Base-by-base conservation (phyloP, 1,284 basidiomycete species). In the Calocybe gambosa region DNA sequence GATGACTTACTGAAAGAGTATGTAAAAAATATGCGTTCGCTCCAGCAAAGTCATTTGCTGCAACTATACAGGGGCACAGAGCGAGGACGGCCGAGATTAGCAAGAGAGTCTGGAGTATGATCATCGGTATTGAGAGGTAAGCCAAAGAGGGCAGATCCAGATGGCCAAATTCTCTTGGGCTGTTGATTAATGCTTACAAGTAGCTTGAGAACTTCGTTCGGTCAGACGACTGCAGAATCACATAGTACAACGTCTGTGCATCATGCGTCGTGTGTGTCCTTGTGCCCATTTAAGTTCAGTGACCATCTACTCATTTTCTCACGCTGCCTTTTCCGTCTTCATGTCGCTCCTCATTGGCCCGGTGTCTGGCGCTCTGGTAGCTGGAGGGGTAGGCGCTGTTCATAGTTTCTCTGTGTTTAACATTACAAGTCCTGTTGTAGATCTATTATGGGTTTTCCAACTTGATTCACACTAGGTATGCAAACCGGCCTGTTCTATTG, bases 371-470 rank as follows among this genome's bases (percentile, higher is more conserved):
- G 78, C 77, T 23, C 63, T 81, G 41, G 68, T 74, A 36, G 78
- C 77, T 34, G 77, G 78, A 45, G 78, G 77, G 48, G 78, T 74
- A 58, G 53, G 73, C 5, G 9, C 44, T 29, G 16, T 31, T 15
- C 20, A 5, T 23, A 19, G 33, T 45, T 16, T 51, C 2, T 38
- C 18, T 35, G 42, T 43, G 9, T 51, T 26, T 25, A 15, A n/a
- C 25, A 20, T n/a, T 12, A 31, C 12, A 31, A n/a, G n/a, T 31
- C 13, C 12, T 6, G 6, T 23, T 43, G 1, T 55, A 80, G 78
- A 65, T 79, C 2, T 81, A 80, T 60, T 81, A 79, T 57, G 78
- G 78, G 16, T 79, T 81, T 55, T 80, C 78, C 3, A 76, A 70
- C 55, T 56, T 80, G 54, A 78, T 81, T 29, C 69, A 73, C 40